Conservation (phyloP, 208 protist species). For the Kentomonas sorsogonicus region DNA sequence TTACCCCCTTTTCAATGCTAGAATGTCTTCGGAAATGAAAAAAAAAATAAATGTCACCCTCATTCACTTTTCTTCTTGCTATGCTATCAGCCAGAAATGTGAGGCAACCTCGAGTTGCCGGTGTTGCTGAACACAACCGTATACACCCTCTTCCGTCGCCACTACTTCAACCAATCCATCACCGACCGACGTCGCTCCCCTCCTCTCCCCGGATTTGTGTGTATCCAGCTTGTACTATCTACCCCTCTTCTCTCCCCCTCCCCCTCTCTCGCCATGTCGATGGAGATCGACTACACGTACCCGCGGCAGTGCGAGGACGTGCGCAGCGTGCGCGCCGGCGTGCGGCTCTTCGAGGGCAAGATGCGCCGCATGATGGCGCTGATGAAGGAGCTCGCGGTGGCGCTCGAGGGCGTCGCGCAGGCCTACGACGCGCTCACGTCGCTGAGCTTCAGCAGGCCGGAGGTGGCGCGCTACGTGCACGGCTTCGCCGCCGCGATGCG, state of each 20-base stretch:
- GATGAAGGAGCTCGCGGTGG: conserved; percentile 51
- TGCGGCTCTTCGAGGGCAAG: conserved; percentile 31
- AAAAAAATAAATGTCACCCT: too few species aligned
- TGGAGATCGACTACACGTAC: conserved; percentile 33
- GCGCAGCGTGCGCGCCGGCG: conserved; percentile 13
- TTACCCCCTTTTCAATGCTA: too few species aligned
- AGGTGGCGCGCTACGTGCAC: conserved; percentile 26
- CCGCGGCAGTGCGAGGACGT: conserved; percentile 34
- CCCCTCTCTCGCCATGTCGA: conserved; percentile 17
- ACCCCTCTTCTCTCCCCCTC: conserved; percentile 10
- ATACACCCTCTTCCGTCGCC: too few species aligned
- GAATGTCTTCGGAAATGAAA: too few species aligned
- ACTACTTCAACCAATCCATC: too few species aligned
- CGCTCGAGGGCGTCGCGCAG: conserved; percentile 38
- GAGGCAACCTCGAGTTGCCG: too few species aligned
- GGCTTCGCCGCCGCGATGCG: conserved; percentile 31
- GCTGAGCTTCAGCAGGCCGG: conserved; percentile 32
- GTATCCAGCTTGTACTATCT: conserved; percentile 2
- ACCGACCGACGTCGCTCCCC: too few species aligned
- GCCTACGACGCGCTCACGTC: conserved; percentile 41
- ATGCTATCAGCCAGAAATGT: too few species aligned
- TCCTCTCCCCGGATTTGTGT: background rate
- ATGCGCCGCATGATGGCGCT: conserved; percentile 51
- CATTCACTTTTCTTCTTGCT: too few species aligned
- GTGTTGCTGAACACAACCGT: too few species aligned